Percentiles rank a stretch among this genome's conserved stretches.
Evolutionary conservation across 1,139 yeast genomes (phyloP).

Genomic region (Pichia sp.): DNA sequence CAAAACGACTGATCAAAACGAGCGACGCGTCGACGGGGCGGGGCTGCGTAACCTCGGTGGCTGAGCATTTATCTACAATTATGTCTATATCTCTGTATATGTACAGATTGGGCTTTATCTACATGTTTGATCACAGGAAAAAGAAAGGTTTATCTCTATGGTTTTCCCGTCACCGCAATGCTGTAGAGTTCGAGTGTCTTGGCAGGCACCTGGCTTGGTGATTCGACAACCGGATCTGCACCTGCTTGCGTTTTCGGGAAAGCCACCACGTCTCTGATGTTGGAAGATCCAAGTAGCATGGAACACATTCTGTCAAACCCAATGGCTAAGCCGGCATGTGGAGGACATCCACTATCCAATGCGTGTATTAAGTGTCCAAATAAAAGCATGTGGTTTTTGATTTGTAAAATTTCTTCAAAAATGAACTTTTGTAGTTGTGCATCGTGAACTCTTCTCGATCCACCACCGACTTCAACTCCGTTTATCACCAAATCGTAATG

Average conservation of each 20-base stretch:
- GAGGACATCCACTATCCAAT: conserved; percentile 89
- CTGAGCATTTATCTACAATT: not conserved
- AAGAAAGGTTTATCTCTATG: not conserved
- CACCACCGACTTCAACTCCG: conserved; percentile 97
- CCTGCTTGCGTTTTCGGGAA: conserved; percentile 94
- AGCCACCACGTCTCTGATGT: conserved; percentile 89
- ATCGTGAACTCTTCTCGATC: conserved; percentile 92
- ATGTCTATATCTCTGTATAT: not conserved
- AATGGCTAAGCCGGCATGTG: conserved; percentile 95
- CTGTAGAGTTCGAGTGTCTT: conserved; percentile 47
- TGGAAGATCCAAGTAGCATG: conserved; percentile 67
- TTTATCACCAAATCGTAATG: conserved; percentile 92
- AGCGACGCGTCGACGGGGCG: too few species aligned
- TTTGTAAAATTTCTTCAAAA: conserved; percentile 49
- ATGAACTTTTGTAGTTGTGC: conserved; percentile 67
- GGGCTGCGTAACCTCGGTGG: conserved; percentile 3
- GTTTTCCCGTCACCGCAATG: conserved; percentile 25
- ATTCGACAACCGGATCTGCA: conserved; percentile 76
- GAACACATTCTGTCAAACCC: conserved; percentile 94
- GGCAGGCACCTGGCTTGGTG: conserved; percentile 64
- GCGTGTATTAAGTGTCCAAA: conserved; percentile 87
- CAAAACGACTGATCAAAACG: too few species aligned
- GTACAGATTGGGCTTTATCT: not conserved
- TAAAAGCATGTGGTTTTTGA: conserved; percentile 49
- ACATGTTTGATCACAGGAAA: not conserved